Evolutionary conservation across 495 filamentous ascomycete genomes (phyloP).

Genomic region (Clavariopsis aquatica): DNA sequence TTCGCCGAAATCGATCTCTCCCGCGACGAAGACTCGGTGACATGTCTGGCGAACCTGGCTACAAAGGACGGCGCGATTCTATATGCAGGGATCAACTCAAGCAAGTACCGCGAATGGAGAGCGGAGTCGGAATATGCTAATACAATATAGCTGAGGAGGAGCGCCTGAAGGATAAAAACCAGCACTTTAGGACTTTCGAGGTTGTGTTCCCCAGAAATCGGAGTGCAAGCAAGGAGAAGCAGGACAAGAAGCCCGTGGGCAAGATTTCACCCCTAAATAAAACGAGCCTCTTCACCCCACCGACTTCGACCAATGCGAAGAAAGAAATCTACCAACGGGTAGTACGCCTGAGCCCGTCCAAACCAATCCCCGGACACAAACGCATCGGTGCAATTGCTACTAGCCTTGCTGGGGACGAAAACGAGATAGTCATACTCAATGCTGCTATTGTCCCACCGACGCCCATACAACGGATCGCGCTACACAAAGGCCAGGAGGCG

Average conservation of each 20-base stretch:
- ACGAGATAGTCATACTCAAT: slow-evolving; percentile 79
- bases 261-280: slow-evolving; percentile 41
- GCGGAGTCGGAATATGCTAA: not conserved
- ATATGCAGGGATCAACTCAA: slow-evolving; percentile 74
- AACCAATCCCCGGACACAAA: slow-evolving; percentile 39
- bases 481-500: slow-evolving; percentile 65
- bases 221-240: slow-evolving; percentile 33
- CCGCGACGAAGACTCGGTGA: slow-evolving; percentile 88
- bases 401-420: slow-evolving; percentile 66
- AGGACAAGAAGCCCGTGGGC: slow-evolving; percentile 48
- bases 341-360: slow-evolving; percentile 63
- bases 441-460: slow-evolving; percentile 53
- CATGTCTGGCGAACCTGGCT: slow-evolving; percentile 66
- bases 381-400: slow-evolving; percentile 75
- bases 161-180: slow-evolving; percentile 74
- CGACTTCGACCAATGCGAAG: slow-evolving; percentile 46
- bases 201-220: slow-evolving; percentile 53
- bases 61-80: slow-evolving; percentile 51
- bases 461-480: slow-evolving; percentile 64
- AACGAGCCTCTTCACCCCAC: slow-evolving; percentile 61
- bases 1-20: slow-evolving; percentile 77
- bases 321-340: slow-evolving; percentile 78
- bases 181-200: slow-evolving; percentile 81
- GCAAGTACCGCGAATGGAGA: slow-evolving; percentile 31
- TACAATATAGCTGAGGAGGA: slow-evolving; percentile 49